These are phyloP conservation scores for Arthroderma sp. DNA, from an alignment of 2,329 filamentous ascomycete species.

Conservation along the genomic window DNA sequence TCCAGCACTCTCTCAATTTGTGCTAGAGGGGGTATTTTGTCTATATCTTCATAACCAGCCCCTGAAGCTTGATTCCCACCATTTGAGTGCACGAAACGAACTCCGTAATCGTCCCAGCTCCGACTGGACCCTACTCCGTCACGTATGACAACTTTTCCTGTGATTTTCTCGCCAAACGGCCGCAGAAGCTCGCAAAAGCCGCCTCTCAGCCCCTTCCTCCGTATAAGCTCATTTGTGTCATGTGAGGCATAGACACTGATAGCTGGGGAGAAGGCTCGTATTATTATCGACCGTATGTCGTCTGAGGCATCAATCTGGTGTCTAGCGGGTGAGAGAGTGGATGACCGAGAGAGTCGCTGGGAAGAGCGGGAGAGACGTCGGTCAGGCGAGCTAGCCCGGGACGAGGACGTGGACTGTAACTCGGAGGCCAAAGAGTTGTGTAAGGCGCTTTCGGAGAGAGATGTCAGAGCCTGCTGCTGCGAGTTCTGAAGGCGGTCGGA, in stretches of 20 bases:
- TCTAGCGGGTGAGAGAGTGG: constrained; percentile 37
- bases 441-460: constrained; percentile 39
- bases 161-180: constrained; percentile 79
- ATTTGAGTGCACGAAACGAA: constrained; percentile 69
- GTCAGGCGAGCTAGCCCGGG: constrained; percentile 55
- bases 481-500: constrained; percentile 41
- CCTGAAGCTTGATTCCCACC: neutral
- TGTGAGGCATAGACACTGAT: constrained; percentile 76
- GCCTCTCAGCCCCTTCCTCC: constrained; percentile 69
- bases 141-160: constrained; percentile 77
- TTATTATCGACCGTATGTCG: constrained; percentile 53
- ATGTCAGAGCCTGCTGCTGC: constrained; percentile 26
- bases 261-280: constrained; percentile 78
- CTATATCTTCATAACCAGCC: constrained; percentile 12
- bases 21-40: constrained; percentile 28
- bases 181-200: constrained; percentile 76
- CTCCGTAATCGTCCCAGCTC: constrained; percentile 76
- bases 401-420: constrained; percentile 46
- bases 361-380: constrained; percentile 48
- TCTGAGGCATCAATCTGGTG: constrained; percentile 43
- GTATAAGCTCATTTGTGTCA: constrained; percentile 69
- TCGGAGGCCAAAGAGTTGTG: constrained; percentile 46
- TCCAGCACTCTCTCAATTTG: constrained; percentile 73
- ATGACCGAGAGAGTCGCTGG: constrained; percentile 36
- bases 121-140: constrained; percentile 79